phyloP scores from a whole-genome alignment of 345 rosid genomes.

The Gossypium longicalyx region DNA sequence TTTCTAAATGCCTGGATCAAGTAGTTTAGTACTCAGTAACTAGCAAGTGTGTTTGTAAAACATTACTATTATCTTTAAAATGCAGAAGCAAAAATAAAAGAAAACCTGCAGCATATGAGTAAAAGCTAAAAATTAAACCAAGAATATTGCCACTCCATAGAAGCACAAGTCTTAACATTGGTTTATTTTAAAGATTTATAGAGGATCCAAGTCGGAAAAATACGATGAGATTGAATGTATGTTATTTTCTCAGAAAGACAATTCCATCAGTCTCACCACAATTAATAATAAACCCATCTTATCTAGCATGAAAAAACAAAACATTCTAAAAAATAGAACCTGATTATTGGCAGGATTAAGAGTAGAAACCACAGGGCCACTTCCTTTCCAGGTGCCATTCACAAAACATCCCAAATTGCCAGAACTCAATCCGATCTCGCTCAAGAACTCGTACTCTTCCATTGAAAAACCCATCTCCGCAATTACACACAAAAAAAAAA shows the following conservation, averaged over 20 bases:
- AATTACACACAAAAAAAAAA: not conserved
- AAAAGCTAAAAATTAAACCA: not conserved
- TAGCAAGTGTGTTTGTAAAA: not conserved
- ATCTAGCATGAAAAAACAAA: not conserved
- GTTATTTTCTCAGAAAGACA: not conserved
- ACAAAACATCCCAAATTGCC: conserved; percentile 67
- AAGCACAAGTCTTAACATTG: not conserved
- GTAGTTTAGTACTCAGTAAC: not conserved
- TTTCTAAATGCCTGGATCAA: not conserved
- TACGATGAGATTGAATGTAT: not conserved
- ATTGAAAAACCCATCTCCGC: conserved; percentile 64
- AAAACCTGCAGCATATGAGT: not conserved
- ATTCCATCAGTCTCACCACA: not conserved
- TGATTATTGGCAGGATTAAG: conserved; percentile 81
- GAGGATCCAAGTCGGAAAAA: no score
- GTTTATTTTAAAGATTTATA: not conserved
- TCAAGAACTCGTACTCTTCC: conserved; percentile 65
- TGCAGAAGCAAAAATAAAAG: not conserved
- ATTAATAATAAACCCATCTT: not conserved
- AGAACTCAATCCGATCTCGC: conserved; percentile 68
- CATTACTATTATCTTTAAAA: not conserved
- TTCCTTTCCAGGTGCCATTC: conserved; percentile 71
- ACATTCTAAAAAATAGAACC: conserved; percentile 31
- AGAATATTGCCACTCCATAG: not conserved
- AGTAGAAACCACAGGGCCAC: conserved; percentile 61